Percentiles rank a stretch among this genome's conserved stretches.
phyloP scores from a whole-genome alignment of 495 filamentous ascomycete species.

The Xylaria nigripes region DNA sequence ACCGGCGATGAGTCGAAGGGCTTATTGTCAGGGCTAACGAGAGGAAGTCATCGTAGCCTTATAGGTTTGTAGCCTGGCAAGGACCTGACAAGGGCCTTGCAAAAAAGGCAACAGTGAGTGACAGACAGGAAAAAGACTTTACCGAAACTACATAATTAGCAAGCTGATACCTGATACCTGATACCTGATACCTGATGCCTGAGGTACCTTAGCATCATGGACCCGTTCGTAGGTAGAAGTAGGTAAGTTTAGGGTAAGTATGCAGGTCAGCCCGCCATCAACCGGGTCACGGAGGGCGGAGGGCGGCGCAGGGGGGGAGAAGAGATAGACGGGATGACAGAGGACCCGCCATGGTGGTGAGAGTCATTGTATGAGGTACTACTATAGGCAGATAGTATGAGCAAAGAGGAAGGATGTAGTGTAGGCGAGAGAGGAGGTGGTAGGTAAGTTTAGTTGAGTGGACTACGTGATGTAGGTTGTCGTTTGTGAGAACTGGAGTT shows the following conservation, averaged over 20 bases:
- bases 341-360: slow-evolving; percentile 18
- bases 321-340: slow-evolving; percentile 9
- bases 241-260: slow-evolving; percentile 3
- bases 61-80: slow-evolving; percentile 28
- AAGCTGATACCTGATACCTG: not conserved
- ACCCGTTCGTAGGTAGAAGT: slow-evolving; percentile 9
- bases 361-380: not conserved
- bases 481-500: slow-evolving; percentile 6
- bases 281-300: slow-evolving; percentile 24
- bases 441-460: not conserved
- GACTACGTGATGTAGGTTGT: not conserved
- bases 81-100: slow-evolving; percentile 15
- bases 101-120: slow-evolving; percentile 23
- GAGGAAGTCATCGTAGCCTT: slow-evolving; percentile 32
- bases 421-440: not conserved
- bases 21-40: slow-evolving; percentile 17
- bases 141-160: slow-evolving; percentile 8
- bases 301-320: slow-evolving; percentile 16
- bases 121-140: not conserved
- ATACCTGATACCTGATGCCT: not conserved
- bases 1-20: slow-evolving; percentile 30
- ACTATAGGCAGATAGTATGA: not conserved
- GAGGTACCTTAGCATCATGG: slow-evolving; percentile 8
- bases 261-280: slow-evolving; percentile 22
- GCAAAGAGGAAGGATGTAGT: not conserved